These are phyloP conservation scores for Daedalea quercina DNA, from an alignment of 768 basidiomycete species.

Conservation along the genomic window DNA sequence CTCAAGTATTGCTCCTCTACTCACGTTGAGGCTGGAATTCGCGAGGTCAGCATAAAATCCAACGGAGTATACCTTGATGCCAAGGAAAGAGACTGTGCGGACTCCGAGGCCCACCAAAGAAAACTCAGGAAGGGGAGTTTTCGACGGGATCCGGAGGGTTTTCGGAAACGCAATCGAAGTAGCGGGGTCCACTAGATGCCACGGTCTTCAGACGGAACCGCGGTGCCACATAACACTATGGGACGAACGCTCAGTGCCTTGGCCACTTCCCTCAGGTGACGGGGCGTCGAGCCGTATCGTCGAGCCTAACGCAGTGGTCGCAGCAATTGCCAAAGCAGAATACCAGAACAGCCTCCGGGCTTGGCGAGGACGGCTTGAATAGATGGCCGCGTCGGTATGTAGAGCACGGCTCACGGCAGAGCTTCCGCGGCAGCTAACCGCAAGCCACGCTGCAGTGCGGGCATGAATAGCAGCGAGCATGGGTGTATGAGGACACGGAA, in stretches of 20 bases:
- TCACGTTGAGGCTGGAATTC: conserved; percentile 55
- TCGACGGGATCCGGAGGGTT: conserved; percentile 55
- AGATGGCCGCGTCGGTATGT: background rate
- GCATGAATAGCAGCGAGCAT: background rate
- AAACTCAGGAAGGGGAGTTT: conserved; percentile 52
- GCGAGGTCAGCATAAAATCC: conserved; percentile 84
- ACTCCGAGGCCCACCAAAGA: conserved; percentile 81
- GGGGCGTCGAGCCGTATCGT: conserved; percentile 42
- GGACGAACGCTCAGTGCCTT: conserved; percentile 15
- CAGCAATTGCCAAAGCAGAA: conserved; percentile 25
- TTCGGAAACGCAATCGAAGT: conserved; percentile 72
- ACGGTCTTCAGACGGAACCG: background rate
- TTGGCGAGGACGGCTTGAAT: background rate
- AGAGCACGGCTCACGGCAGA: background rate
- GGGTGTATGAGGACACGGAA: background rate
- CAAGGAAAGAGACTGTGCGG: conserved; percentile 82
- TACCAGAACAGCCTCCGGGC: conserved; percentile 8
- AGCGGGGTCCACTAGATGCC: conserved; percentile 55
- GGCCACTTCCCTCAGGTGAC: conserved; percentile 4
- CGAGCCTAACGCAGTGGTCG: conserved; percentile 21
- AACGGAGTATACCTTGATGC: conserved; percentile 84
- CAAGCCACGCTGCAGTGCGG: background rate
- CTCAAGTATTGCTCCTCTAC: conserved; percentile 7
- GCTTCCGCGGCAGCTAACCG: background rate
- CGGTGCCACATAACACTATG: background rate